Conservation (phyloP, 306 rosid species). For the Dryas drummondii region DNA sequence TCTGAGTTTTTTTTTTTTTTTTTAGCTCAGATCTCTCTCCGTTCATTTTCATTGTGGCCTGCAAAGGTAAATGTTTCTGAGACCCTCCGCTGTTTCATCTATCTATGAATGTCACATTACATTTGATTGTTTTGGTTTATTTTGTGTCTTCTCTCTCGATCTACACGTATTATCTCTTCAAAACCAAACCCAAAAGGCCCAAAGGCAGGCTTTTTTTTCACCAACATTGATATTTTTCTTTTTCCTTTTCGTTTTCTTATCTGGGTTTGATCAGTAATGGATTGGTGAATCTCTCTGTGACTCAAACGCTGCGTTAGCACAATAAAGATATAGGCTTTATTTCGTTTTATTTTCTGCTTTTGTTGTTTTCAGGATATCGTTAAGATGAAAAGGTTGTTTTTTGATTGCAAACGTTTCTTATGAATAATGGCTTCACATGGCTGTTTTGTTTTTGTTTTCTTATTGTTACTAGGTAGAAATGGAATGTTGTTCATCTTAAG, state of each 20-base stretch:
- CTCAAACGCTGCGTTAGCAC: not conserved
- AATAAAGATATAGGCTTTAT: not conserved
- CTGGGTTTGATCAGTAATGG: slow-evolving; percentile 3
- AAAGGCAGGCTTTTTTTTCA: slow-evolving; percentile 3
- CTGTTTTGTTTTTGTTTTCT: not conserved
- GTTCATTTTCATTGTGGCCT: not conserved
- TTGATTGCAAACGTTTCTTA: not conserved
- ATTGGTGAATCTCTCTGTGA: not conserved
- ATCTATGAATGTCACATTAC: slow-evolving; percentile 14
- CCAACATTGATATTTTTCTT: not conserved
- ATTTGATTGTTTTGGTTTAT: not conserved
- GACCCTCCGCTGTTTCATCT: slow-evolving; percentile 1
- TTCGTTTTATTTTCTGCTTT: not conserved
- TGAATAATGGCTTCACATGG: not conserved
- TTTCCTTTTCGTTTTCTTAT: not conserved
- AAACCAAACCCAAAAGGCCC: not conserved
- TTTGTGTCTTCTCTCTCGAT: slow-evolving; percentile 4
- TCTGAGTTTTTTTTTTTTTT: slow-evolving; percentile 9
- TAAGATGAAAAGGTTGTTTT: not conserved
- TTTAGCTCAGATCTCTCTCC: slow-evolving; percentile 31
- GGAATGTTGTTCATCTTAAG: not conserved
- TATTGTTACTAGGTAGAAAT: not conserved
- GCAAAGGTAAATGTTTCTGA: slow-evolving; percentile 4
- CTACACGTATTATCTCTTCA: not conserved
- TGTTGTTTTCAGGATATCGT: not conserved